These are phyloP conservation scores for Chlorencoelia australis DNA, from an alignment of 2,329 filamentous ascomycete genomes.

Conservation along the genomic window DNA sequence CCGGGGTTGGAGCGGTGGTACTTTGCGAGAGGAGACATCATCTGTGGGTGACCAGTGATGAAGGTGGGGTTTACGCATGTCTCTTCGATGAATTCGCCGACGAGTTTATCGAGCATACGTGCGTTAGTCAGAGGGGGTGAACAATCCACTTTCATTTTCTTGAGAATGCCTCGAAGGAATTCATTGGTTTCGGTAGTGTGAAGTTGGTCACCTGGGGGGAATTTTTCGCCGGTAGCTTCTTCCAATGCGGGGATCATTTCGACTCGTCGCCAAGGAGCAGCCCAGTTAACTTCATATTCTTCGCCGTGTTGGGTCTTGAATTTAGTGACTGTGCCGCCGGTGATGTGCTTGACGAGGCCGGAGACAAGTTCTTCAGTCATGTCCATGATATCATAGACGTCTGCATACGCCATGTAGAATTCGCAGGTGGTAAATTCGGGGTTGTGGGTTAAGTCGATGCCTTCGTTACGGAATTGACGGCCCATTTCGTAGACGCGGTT, in stretches of 20 bases:
- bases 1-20: conserved; percentile 74
- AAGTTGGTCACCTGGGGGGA: conserved; percentile 78
- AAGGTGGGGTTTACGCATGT: conserved; percentile 90
- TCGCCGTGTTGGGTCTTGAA: conserved; percentile 84
- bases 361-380: conserved; percentile 91
- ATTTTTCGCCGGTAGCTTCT: conserved; percentile 82
- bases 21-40: conserved; percentile 96
- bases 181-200: conserved; percentile 81
- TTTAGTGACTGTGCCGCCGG: conserved; percentile 72
- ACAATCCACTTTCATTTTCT: conserved; percentile 88
- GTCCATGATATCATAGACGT: conserved; percentile 84
- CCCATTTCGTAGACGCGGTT: conserved; percentile 95
- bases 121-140: conserved; percentile 84
- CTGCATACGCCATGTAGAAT: conserved; percentile 91
- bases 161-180: conserved; percentile 74
- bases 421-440: conserved; percentile 97
- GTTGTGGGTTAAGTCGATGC: conserved; percentile 89
- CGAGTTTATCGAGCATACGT: conserved; percentile 91
- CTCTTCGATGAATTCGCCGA: conserved; percentile 90
- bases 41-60: conserved; percentile 73
- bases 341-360: conserved; percentile 77
- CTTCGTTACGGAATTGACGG: conserved; percentile 90
- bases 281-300: conserved; percentile 89
- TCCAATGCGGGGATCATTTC: conserved; percentile 95
- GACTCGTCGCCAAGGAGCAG: conserved; percentile 81